Evolutionary conservation across 805 yeast genomes (phyloP).

Genomic region (Blastobotrys terrestris): DNA sequence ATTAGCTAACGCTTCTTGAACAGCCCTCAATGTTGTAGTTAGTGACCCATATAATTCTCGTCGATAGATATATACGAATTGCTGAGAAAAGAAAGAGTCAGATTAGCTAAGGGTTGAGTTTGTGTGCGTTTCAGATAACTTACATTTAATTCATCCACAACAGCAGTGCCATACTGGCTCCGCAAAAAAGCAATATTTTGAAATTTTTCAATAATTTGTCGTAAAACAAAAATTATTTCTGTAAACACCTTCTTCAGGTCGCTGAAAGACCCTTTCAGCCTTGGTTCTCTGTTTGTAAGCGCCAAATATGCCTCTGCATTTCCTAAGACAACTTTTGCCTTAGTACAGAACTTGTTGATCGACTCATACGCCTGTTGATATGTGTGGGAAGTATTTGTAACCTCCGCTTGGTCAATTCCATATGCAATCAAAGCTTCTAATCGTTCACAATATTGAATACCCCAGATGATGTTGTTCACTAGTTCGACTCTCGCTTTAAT

Average conservation of each 20-base stretch:
- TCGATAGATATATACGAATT: slow-evolving; percentile 37
- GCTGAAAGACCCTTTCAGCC: slow-evolving; percentile 41
- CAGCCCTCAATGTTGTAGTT: slow-evolving; percentile 35
- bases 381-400: background rate
- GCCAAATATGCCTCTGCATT: slow-evolving; percentile 35
- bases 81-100: slow-evolving; percentile 8
- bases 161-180: slow-evolving; percentile 40
- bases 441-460: slow-evolving; percentile 36
- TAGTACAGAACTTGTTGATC: slow-evolving; percentile 32
- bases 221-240: slow-evolving; percentile 41
- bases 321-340: slow-evolving; percentile 35
- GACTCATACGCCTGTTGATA: slow-evolving; percentile 27
- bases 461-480: slow-evolving; percentile 36
- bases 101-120: too few species aligned
- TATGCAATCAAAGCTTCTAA: slow-evolving; percentile 36
- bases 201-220: slow-evolving; percentile 43
- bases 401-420: slow-evolving; percentile 26
- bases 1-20: slow-evolving; percentile 39
- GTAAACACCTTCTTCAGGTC: slow-evolving; percentile 36
- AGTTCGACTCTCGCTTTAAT: slow-evolving; percentile 43
- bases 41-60: slow-evolving; percentile 41
- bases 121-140: too few species aligned
- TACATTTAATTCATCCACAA: slow-evolving; percentile 39
- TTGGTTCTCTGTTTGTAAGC: slow-evolving; percentile 36
- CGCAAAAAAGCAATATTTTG: slow-evolving; percentile 41